These are phyloP conservation scores for Fusarium sulawesiense DNA, from an alignment of 2,329 filamentous ascomycete species.

Conservation along the genomic window DNA sequence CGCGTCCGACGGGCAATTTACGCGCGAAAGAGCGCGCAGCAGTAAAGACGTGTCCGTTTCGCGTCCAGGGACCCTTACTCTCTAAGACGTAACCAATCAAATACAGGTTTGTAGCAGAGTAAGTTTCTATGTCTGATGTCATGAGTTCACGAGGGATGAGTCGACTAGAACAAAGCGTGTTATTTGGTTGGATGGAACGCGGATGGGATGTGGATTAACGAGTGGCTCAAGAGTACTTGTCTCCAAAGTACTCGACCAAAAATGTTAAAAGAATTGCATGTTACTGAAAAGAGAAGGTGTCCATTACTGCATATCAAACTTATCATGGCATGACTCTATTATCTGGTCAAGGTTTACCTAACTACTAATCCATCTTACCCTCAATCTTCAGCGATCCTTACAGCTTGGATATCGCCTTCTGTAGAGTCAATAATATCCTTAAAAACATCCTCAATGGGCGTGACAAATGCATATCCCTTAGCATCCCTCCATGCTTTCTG, in stretches of 20 bases:
- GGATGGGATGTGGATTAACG: slow-evolving; percentile 9
- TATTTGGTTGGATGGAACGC: slow-evolving; percentile 37
- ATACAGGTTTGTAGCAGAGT: background rate
- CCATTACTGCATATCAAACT: background rate
- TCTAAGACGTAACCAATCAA: slow-evolving; percentile 41
- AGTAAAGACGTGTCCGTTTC: slow-evolving; percentile 37
- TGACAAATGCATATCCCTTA: background rate
- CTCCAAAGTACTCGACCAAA: slow-evolving; percentile 2
- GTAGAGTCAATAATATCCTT: background rate
- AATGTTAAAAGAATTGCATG: slow-evolving; percentile 3
- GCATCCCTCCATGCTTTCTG: background rate
- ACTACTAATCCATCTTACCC: background rate
- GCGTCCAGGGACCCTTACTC: slow-evolving; percentile 22
- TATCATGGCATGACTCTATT: background rate
- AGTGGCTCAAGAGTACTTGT: slow-evolving; percentile 21
- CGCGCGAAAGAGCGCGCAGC: slow-evolving; percentile 42
- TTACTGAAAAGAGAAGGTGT: background rate
- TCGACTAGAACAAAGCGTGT: slow-evolving; percentile 27
- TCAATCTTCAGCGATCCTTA: background rate
- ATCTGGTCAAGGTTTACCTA: background rate
- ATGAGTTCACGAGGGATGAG: slow-evolving; percentile 32
- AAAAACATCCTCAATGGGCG: background rate
- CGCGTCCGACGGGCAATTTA: slow-evolving; percentile 45
- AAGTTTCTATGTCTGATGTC: slow-evolving; percentile 21
- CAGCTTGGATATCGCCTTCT: background rate